These are phyloP conservation scores for Fusarium odoratissimum DNA, from an alignment of 2,329 filamentous ascomycete species.

Conservation along the genomic window DNA sequence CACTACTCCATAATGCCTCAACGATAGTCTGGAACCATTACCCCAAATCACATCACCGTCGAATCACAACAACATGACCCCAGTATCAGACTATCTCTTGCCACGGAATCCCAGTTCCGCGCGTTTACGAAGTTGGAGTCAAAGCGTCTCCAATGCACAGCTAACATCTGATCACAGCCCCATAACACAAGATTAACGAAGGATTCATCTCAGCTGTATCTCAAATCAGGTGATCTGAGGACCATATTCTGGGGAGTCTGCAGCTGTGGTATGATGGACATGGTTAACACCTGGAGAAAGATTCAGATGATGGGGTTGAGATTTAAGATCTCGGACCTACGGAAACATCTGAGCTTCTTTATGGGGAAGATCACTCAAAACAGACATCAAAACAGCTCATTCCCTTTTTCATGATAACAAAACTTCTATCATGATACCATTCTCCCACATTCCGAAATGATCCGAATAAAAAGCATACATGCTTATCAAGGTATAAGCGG, in stretches of 20 bases:
- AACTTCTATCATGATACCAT: not conserved
- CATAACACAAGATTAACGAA: slow-evolving; percentile 32
- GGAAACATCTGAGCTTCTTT: not conserved
- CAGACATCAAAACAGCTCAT: not conserved
- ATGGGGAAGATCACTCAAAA: not conserved
- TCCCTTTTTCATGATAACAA: not conserved
- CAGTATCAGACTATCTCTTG: not conserved
- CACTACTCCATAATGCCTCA: not conserved
- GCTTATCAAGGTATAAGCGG: not conserved
- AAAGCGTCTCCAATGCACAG: not conserved
- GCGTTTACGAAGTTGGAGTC: not conserved
- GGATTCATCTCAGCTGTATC: slow-evolving; percentile 17
- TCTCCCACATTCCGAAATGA: slow-evolving; percentile 21
- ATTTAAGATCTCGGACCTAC: not conserved
- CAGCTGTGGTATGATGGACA: slow-evolving; percentile 20
- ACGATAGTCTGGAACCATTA: not conserved
- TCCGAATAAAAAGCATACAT: slow-evolving; percentile 3
- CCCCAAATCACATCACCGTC: not conserved
- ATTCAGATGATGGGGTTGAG: not conserved
- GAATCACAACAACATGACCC: not conserved
- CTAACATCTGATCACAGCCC: not conserved
- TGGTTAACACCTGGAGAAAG: not conserved
- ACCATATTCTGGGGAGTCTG: not conserved
- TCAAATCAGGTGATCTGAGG: slow-evolving; percentile 15
- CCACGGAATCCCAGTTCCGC: not conserved